Percentiles rank a stretch among this genome's conserved stretches.
Conservation (phyloP, 495 filamentous ascomycete genomes). For the Xylaria cubensis region DNA sequence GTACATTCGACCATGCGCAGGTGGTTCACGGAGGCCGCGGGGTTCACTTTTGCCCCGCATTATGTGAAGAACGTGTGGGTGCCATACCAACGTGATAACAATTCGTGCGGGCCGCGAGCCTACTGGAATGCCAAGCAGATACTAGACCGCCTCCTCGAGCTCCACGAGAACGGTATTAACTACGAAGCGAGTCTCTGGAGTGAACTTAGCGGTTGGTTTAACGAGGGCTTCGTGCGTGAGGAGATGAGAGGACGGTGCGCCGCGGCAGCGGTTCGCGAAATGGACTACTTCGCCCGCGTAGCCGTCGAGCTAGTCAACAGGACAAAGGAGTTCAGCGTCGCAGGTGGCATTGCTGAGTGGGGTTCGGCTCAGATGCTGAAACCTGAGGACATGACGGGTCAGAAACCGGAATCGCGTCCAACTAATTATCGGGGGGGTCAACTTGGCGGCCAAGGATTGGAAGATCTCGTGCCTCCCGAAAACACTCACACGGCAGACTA, state of each 20-base stretch:
- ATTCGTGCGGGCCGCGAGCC: constrained; percentile 32
- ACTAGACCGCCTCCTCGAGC: constrained; percentile 29
- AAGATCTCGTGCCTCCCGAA: neutral
- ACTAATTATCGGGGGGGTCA: neutral
- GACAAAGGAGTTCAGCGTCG: neutral
- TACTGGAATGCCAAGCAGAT: constrained; percentile 36
- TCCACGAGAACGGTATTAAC: neutral
- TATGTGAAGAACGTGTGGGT: constrained; percentile 12
- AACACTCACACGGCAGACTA: neutral
- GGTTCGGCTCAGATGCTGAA: neutral
- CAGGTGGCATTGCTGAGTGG: neutral
- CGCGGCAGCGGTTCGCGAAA: constrained; percentile 18
- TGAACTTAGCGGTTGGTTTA: constrained; percentile 30
- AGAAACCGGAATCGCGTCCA: constrained; percentile 10
- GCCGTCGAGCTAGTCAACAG: constrained; percentile 32
- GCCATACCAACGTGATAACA: constrained; percentile 22
- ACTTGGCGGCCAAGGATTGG: neutral
- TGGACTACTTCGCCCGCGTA: constrained; percentile 35
- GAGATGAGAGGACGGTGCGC: constrained; percentile 39
- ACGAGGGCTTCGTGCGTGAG: constrained; percentile 32
- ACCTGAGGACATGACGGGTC: neutral
- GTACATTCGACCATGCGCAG: neutral
- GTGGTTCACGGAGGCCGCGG: neutral
- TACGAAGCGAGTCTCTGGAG: constrained; percentile 26
- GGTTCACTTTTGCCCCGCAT: constrained; percentile 9